Conservation (phyloP, 2,329 filamentous ascomycete genomes). For the Grosmannia penicillata region DNA sequence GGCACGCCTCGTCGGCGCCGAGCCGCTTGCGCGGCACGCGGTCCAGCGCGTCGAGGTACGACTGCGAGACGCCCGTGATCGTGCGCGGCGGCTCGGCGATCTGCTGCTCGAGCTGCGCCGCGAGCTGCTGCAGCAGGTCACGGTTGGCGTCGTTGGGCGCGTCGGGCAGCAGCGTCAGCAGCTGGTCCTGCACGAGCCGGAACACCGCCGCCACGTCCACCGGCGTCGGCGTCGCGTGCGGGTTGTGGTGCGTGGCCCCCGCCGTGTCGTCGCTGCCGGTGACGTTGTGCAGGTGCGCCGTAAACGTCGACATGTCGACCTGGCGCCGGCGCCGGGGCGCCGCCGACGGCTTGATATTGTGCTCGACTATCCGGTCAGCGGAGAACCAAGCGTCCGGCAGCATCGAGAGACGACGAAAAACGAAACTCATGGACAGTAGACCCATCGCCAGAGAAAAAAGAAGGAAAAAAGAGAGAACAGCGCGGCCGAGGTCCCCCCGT, state of each 20-base stretch:
- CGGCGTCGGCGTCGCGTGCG: slow-evolving; percentile 44
- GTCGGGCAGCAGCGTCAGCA: slow-evolving; percentile 32
- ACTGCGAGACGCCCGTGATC: slow-evolving; percentile 40
- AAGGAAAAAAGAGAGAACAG: too few species aligned
- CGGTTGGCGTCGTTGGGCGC: slow-evolving; percentile 34
- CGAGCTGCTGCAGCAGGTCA: slow-evolving; percentile 33
- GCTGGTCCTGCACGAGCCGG: slow-evolving; percentile 44
- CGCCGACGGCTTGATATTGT: slow-evolving; percentile 38
- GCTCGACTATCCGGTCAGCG: slow-evolving; percentile 35
- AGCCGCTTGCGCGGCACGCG: slow-evolving; percentile 38
- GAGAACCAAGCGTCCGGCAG: too few species aligned
- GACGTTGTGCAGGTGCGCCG: slow-evolving; percentile 40
- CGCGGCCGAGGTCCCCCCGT: too few species aligned
- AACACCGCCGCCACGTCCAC: slow-evolving; percentile 42
- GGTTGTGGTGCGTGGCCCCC: slow-evolving; percentile 25
- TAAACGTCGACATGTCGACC: slow-evolving; percentile 50
- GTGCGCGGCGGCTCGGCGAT: slow-evolving; percentile 35
- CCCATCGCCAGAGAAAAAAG: not conserved
- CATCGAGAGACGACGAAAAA: too few species aligned
- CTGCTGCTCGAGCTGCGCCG: slow-evolving; percentile 30
- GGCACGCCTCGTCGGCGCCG: slow-evolving; percentile 36
- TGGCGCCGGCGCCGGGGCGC: slow-evolving; percentile 32
- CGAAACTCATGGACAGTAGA: not conserved
- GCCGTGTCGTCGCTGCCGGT: slow-evolving; percentile 15
- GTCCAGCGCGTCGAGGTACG: slow-evolving; percentile 44